phyloP scores from a whole-genome alignment of 1,139 yeast genomes.

The Blastobotrys ciferrii region DNA sequence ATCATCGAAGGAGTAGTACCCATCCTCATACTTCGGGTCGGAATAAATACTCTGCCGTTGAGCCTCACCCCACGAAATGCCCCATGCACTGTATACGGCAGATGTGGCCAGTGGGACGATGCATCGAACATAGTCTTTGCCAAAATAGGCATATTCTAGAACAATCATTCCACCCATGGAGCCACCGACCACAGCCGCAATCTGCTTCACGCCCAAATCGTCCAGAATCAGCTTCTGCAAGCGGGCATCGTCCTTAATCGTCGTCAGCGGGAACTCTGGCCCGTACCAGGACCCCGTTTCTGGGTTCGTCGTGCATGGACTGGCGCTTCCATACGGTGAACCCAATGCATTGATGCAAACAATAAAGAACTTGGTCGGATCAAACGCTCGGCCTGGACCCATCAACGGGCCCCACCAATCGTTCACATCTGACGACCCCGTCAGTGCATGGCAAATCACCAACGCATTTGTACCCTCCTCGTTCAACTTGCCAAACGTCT shows the following conservation, averaged over 20 bases:
- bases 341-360: conserved; percentile 89
- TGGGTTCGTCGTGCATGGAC: conserved; percentile 78
- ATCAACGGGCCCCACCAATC: conserved; percentile 99
- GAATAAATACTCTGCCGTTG: conserved; percentile 94
- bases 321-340: conserved; percentile 93
- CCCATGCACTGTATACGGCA: conserved; percentile 97
- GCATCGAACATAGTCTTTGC: conserved; percentile 64
- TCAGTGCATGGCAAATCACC: conserved; percentile 90
- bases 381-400: conserved; percentile 85
- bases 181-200: conserved; percentile 91
- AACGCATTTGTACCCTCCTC: conserved; percentile 66
- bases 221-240: conserved; percentile 78
- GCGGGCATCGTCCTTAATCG: conserved; percentile 83
- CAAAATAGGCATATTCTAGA: conserved; percentile 77
- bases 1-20: conserved; percentile 71
- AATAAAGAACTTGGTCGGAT: conserved; percentile 80
- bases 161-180: conserved; percentile 99
- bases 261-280: conserved; percentile 90
- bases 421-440: conserved; percentile 91
- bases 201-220: conserved; percentile 62
- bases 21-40: conserved; percentile 89
- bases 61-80: conserved; percentile 98
- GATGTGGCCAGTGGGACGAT: conserved; percentile 89
- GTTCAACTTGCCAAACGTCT: conserved; percentile 89
- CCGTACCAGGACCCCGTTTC: conserved; percentile 77